Base-by-base conservation (phyloP, 2,329 filamentous ascomycete genomes). In the Sclerotinia subarctica region DNA sequence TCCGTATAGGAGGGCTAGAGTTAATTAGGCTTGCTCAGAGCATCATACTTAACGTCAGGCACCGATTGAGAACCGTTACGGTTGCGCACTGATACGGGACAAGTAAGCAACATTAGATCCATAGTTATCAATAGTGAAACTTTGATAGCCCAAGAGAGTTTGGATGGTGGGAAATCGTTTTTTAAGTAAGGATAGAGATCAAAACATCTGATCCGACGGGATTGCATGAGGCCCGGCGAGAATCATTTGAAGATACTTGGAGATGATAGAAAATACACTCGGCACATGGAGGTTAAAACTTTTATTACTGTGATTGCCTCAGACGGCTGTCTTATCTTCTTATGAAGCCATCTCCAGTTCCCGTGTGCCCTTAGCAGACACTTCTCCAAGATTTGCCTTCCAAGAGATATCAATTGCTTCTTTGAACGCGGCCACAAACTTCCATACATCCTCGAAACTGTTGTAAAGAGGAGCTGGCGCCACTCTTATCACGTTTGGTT, bases 401-500 rank as follows among this genome's bases (percentile, higher is more conserved):
- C 46, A 52, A 17, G 81, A 73, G 38, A 76, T 71, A 29, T 72
- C 72, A 26, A 81, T 68, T 42, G 76, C 77, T 65, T 78, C 73
- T 38, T 77, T 77, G 66, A 84, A 80, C 19, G 76, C 80, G 54
- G 78, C 72, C 5, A 80, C 83, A 75, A 92, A 92, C 21, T 80
- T 77, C 80, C 80, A 88, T 68, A 86, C 86, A 78, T 94, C 91
- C 46, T 78, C 77, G 76, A 88, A 93, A 0, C 82, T 86, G 75
- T 93, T 94, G 78, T 93, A 94, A 68, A 94, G 75, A 24, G 91
- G 90, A 29, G 88, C 86, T 1, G 91, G 91, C 17, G 91, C 90
- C 5, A 93, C 87, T 21, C 91, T 81, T 52, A 94, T 84, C 17
- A 94, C 91, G 77, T 93, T 87, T 5, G 91, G 91, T 75, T 86